These are phyloP conservation scores for Pyronema omphalodes DNA, from an alignment of 495 filamentous ascomycete species.

Conservation along the genomic window DNA sequence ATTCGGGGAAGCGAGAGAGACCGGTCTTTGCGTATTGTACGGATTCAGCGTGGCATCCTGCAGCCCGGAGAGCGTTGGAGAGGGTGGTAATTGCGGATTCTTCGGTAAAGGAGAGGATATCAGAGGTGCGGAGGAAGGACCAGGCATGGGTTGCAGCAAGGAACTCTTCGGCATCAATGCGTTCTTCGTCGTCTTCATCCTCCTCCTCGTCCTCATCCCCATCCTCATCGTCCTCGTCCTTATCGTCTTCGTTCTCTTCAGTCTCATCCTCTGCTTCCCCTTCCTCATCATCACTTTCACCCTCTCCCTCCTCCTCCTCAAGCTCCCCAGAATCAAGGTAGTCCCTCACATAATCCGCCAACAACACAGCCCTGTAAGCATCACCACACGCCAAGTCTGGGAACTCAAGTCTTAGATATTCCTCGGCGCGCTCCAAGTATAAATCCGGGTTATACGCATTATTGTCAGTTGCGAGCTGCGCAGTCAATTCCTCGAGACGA, in stretches of 20 bases:
- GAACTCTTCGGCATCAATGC: neutral
- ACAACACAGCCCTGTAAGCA: conserved; percentile 70
- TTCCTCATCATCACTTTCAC: conserved; percentile 5
- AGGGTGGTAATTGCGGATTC: neutral
- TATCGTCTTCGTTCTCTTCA: neutral
- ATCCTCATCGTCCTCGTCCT: conserved; percentile 2
- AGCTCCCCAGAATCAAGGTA: conserved; percentile 27
- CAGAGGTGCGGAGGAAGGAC: neutral
- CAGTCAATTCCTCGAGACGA: neutral
- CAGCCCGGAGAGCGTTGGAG: neutral
- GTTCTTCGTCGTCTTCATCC: conserved; percentile 8
- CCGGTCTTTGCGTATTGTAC: neutral
- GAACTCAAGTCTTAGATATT: conserved; percentile 59
- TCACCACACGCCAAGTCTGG: conserved; percentile 81
- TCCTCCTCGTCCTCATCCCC: conserved; percentile 4
- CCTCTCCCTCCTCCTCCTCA: neutral
- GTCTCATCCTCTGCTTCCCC: conserved; percentile 5
- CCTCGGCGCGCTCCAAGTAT: conserved; percentile 51
- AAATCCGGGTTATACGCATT: conserved; percentile 2
- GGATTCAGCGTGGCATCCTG: neutral
- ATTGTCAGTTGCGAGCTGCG: neutral
- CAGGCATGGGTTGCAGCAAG: neutral
- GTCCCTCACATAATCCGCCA: conserved; percentile 63
- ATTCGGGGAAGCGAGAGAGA: neutral
- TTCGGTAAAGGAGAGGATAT: neutral